Evolutionary conservation across 176 grass and related monocot species (phyloP).

Genomic region (Tuctoria greenei): DNA sequence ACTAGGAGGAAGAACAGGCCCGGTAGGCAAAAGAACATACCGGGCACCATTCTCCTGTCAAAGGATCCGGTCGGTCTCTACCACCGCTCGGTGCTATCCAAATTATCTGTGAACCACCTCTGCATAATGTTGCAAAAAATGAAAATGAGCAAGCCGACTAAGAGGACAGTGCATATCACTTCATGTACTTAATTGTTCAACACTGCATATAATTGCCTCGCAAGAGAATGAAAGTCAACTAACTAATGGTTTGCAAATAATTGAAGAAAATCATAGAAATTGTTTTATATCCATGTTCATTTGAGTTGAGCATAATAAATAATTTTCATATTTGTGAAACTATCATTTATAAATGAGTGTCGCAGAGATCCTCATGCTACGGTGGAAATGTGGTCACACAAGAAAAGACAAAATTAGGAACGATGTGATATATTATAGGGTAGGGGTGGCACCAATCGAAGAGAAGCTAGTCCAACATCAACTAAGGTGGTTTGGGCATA

Average conservation of each 20-base stretch:
- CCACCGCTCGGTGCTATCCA: slow-evolving; percentile 99
- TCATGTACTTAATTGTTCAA: neutral
- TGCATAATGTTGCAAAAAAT: slow-evolving; percentile 39
- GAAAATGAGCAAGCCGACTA: slow-evolving; percentile 19
- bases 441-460: too few species aligned
- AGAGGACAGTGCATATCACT: neutral
- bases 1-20: slow-evolving; percentile 30
- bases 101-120: slow-evolving; percentile 85
- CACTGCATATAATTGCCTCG: slow-evolving; percentile 6
- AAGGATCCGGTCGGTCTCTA: slow-evolving; percentile 80
- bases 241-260: neutral
- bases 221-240: slow-evolving; percentile 17
- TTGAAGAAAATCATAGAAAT: neutral
- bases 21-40: slow-evolving; percentile 50
- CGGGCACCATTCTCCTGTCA: slow-evolving; percentile 84
- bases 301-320: slow-evolving; percentile 10
- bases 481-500: too few species aligned
- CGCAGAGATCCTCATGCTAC: too few species aligned
- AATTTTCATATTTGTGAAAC: slow-evolving; percentile 25
- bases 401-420: too few species aligned
- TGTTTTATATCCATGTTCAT: slow-evolving; percentile 11
- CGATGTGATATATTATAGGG: too few species aligned
- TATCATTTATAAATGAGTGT: neutral
- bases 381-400: too few species aligned
- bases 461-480: too few species aligned